These are phyloP conservation scores for Phellopilus nigrolimitatus DNA, from an alignment of 1,284 basidiomycete species.

Conservation along the genomic window DNA sequence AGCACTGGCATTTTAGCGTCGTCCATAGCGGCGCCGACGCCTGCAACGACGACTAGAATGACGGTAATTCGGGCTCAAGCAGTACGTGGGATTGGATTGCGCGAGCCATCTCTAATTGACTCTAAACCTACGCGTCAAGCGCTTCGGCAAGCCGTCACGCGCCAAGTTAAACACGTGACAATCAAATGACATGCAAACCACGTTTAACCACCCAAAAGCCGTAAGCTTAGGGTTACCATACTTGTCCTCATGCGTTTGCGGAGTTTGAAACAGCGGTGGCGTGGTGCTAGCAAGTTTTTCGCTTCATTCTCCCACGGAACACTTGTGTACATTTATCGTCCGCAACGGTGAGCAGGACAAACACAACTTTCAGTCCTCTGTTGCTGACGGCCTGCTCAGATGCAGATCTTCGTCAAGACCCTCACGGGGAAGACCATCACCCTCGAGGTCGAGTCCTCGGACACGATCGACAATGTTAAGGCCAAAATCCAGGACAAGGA, in stretches of 20 bases:
- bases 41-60: no score
- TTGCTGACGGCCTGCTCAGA: constrained; percentile 33
- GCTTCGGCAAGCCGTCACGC: no score
- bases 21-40: no score
- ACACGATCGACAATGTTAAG: constrained; percentile 94
- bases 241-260: not conserved
- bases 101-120: no score
- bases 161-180: no score
- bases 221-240: not conserved
- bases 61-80: no score
- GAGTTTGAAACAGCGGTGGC: not conserved
- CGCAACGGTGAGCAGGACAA: constrained; percentile 5
- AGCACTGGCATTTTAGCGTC: not conserved
- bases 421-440: constrained; percentile 99
- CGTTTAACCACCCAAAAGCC: not conserved
- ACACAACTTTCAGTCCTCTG: not conserved
- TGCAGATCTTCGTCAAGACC: constrained; percentile 96
- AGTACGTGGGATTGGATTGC: no score
- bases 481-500: constrained; percentile 92
- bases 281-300: constrained; percentile 8
- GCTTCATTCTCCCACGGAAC: not conserved
- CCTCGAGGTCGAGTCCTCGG: constrained; percentile 95
- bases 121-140: no score
- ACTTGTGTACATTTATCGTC: not conserved
- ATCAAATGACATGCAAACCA: no score